Evolutionary conservation across 768 basidiomycete species (phyloP).

Genomic region (Fomitopsis pulvina): DNA sequence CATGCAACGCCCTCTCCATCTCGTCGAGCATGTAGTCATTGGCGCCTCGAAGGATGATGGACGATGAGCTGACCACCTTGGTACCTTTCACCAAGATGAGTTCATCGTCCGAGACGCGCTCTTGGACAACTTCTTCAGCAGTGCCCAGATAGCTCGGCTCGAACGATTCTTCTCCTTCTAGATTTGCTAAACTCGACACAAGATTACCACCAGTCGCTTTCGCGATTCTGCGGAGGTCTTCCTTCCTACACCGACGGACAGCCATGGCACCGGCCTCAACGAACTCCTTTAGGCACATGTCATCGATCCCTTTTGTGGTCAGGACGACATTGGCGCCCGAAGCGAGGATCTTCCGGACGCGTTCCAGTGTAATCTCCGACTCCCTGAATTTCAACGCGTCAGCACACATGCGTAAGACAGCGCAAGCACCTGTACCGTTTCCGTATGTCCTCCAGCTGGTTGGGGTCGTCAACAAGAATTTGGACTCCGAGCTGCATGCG

Average conservation of each 20-base stretch:
- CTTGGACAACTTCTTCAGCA: conserved; percentile 95
- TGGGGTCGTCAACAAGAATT: conserved; percentile 93
- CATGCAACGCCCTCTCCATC: conserved; percentile 97
- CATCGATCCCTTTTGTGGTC: conserved; percentile 98
- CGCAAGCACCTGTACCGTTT: conserved; percentile 54
- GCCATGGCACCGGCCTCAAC: conserved; percentile 99
- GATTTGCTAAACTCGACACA: conserved; percentile 87
- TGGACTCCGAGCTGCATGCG: conserved; percentile 98
- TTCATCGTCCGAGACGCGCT: conserved; percentile 97
- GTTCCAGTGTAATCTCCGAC: conserved; percentile 91
- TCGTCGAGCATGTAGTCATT: conserved; percentile 99
- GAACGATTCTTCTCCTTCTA: conserved; percentile 97
- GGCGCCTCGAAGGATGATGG: conserved; percentile 91
- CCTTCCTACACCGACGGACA: conserved; percentile 94
- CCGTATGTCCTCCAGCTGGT: conserved; percentile 94
- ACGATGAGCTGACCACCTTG: conserved; percentile 89
- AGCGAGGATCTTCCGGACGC: conserved; percentile 91
- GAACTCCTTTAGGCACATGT: conserved; percentile 96
- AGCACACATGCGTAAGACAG: not conserved
- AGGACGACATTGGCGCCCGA: conserved; percentile 95
- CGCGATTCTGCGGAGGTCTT: conserved; percentile 94
- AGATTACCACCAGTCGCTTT: conserved; percentile 95
- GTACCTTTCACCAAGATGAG: conserved; percentile 97
- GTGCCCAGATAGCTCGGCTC: conserved; percentile 85
- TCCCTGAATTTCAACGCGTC: conserved; percentile 59